These are phyloP conservation scores for Garcia nutans DNA, from an alignment of 345 rosid species.

Conservation along the genomic window DNA sequence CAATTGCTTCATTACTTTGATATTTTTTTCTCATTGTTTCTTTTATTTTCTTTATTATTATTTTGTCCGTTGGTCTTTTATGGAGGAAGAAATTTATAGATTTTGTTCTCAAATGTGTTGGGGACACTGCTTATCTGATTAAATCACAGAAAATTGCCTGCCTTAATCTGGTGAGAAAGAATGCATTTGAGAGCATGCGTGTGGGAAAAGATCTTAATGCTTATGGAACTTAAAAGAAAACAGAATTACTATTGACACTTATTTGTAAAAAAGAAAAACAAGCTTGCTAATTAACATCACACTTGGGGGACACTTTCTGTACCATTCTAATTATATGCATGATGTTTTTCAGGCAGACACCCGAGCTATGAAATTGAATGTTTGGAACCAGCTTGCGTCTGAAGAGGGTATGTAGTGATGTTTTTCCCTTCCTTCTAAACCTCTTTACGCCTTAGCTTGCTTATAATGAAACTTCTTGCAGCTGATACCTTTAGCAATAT, in stretches of 20 bases:
- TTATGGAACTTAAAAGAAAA: background rate
- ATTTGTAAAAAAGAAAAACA: background rate
- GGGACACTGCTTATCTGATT: background rate
- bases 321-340: slow-evolving; percentile 17
- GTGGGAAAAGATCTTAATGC: background rate
- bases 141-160: background rate
- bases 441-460: background rate
- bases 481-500: background rate
- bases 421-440: background rate
- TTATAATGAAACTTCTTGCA: background rate
- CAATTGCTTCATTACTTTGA: background rate
- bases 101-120: background rate
- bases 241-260: background rate
- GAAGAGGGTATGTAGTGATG: slow-evolving; percentile 69
- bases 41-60: background rate
- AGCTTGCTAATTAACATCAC: background rate
- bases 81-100: background rate
- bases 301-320: background rate
- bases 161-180: background rate
- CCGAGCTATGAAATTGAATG: slow-evolving; percentile 70
- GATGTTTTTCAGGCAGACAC: slow-evolving; percentile 65
- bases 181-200: background rate
- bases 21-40: background rate
- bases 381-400: slow-evolving; percentile 86
- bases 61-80: background rate